Evolutionary conservation across 441 rosid species (phyloP).

Genomic region (Adansonia madagascariensis): DNA sequence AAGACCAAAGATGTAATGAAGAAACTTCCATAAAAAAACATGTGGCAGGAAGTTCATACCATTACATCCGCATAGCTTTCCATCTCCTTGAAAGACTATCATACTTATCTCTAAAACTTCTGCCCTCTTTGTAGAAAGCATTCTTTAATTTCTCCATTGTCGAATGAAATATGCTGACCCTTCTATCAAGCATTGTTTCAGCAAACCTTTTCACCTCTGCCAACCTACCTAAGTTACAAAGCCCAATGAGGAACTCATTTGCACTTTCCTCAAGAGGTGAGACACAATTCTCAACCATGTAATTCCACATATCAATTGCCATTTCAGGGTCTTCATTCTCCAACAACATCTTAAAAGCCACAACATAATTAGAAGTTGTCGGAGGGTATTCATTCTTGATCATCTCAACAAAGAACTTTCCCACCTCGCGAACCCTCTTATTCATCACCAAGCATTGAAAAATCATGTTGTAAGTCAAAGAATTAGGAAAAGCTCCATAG

Average conservation of each 20-base stretch:
- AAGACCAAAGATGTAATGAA: slow-evolving; percentile 2
- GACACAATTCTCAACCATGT: slow-evolving; percentile 47
- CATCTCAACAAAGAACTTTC: slow-evolving; percentile 58
- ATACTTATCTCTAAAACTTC: slow-evolving; percentile 49
- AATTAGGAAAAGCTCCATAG: slow-evolving; percentile 59
- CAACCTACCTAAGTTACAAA: slow-evolving; percentile 51
- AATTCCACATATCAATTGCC: slow-evolving; percentile 62
- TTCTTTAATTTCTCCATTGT: slow-evolving; percentile 55
- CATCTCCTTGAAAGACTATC: slow-evolving; percentile 52
- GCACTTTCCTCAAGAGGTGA: slow-evolving; percentile 50
- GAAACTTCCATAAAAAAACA: slow-evolving; percentile 4
- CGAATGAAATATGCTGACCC: slow-evolving; percentile 42
- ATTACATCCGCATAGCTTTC: slow-evolving; percentile 36
- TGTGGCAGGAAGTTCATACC: slow-evolving; percentile 23
- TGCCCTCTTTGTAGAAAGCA: slow-evolving; percentile 41
- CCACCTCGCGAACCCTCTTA: slow-evolving; percentile 47
- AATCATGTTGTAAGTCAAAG: slow-evolving; percentile 50
- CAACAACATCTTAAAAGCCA: slow-evolving; percentile 50
- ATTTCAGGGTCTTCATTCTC: slow-evolving; percentile 56
- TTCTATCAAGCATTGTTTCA: slow-evolving; percentile 54
- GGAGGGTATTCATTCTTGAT: slow-evolving; percentile 59
- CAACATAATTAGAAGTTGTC: slow-evolving; percentile 43
- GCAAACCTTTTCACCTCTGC: slow-evolving; percentile 46
- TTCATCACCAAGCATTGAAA: slow-evolving; percentile 51
- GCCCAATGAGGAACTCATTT: slow-evolving; percentile 53